Percentiles rank a stretch among this genome's conserved stretches.
These are phyloP conservation scores for Myochromella boudieri DNA, from an alignment of 768 basidiomycete genomes.

Conservation along the genomic window DNA sequence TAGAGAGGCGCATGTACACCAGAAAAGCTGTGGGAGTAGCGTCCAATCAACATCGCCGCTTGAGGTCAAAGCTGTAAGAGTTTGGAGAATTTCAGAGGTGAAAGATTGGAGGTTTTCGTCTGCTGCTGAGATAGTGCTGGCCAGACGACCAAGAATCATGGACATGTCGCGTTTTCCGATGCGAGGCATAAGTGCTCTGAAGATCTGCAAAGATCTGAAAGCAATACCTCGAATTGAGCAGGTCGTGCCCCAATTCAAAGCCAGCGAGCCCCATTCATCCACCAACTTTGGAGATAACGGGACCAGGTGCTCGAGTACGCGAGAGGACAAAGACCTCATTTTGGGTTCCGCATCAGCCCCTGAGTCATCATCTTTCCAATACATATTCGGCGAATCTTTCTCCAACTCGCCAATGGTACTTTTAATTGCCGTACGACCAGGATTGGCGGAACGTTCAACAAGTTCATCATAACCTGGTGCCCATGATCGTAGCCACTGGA, in stretches of 20 bases:
- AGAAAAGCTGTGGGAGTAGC: slow-evolving; percentile 82
- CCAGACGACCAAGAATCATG: slow-evolving; percentile 77
- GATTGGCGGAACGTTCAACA: slow-evolving; percentile 53
- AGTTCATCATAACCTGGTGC: slow-evolving; percentile 74
- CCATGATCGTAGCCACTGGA: slow-evolving; percentile 84
- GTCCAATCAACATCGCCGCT: slow-evolving; percentile 55
- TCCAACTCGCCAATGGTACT: slow-evolving; percentile 55
- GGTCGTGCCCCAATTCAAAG: slow-evolving; percentile 81
- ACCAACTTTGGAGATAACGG: slow-evolving; percentile 70
- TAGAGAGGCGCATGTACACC: slow-evolving; percentile 81
- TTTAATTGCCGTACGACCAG: slow-evolving; percentile 49
- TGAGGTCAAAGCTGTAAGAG: slow-evolving; percentile 62
- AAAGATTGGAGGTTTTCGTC: slow-evolving; percentile 81
- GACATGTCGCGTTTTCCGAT: slow-evolving; percentile 74
- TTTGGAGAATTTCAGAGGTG: slow-evolving; percentile 79
- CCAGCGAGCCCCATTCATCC: slow-evolving; percentile 77
- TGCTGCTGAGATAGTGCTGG: slow-evolving; percentile 76
- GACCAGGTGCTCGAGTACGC: slow-evolving; percentile 64
- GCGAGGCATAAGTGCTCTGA: slow-evolving; percentile 73
- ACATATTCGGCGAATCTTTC: slow-evolving; percentile 50
- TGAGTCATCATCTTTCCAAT: slow-evolving; percentile 75
- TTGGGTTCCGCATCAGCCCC: slow-evolving; percentile 57
- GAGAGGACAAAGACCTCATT: slow-evolving; percentile 66
- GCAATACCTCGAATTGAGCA: slow-evolving; percentile 86
- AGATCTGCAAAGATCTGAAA: slow-evolving; percentile 88